Evolutionary conservation across 2,329 filamentous ascomycete species (phyloP), one percentile per base, ranked within the genome.

Genomic region (Alternaria arbusti): DNA sequence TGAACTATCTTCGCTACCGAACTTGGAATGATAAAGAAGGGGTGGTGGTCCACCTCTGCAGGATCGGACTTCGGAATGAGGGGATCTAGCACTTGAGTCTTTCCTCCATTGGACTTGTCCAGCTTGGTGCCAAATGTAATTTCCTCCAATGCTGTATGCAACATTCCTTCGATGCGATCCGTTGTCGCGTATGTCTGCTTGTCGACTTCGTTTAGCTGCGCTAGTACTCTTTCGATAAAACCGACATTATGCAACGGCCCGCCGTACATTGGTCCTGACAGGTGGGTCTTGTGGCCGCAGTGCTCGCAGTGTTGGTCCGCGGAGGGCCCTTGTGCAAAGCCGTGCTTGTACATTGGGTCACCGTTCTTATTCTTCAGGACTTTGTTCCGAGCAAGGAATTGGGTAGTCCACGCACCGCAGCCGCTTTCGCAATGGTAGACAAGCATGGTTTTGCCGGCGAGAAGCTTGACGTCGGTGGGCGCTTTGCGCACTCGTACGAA

Each of bases 211-310:
- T 92, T 89, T 9, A 97, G 85, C 61, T 90, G 87, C 46, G 89
- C 87, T 15, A 99, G 85, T 23, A 99, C 89, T 59, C 87, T 88
- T 74, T 91, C 87, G 65, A 99, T 89, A 75, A 97, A 99, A 2
- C 89, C 87, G 7, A 89, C 86, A 47, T 94, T 94, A 80, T 99
- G 96, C 9, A 99, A 83, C 20, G 91, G 91, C 1, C 96, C 96
- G 32, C 88, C 94, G 83, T 94, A 99, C 95, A 99, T 98, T 1
- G 96, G 96, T 2, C 96, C 96, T 5, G 89, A 91, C 13, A 98
- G 79, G 79, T 98, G 96, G 81, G 91, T 96, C 77, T 91, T 95
- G 75, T 87, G 89, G 9, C 91, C 92, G 77, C 96, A 99, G 78
- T 98, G 93, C 63, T 89, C 86, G 79, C 96, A 99, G 43, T 85